phyloP scores from a whole-genome alignment of 441 rosid species.

The Gossypium schwendimanii region DNA sequence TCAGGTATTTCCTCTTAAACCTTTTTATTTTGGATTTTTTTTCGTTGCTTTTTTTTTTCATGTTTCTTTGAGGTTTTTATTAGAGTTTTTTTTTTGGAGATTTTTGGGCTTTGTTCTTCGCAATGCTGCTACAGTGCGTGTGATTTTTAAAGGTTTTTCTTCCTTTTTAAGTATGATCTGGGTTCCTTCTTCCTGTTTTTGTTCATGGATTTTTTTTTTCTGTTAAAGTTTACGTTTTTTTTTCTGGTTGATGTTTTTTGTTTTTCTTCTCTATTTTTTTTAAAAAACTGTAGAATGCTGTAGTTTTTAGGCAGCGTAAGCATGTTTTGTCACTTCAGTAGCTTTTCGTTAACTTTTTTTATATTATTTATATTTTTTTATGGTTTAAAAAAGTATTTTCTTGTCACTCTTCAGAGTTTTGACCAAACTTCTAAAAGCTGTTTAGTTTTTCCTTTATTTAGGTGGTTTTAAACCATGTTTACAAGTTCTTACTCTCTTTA shows the following conservation, averaged over 20 bases:
- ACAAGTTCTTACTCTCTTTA: not conserved
- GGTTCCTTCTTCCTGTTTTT: not conserved
- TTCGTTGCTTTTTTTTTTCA: too few species aligned
- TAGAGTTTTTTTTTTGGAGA: not conserved
- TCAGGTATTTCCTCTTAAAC: slow-evolving; percentile 22
- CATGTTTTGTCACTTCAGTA: not conserved
- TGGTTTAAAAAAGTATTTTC: not conserved
- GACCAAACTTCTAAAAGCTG: not conserved
- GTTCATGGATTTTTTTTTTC: not conserved
- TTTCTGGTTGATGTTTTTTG: not conserved
- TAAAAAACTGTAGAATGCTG: not conserved
- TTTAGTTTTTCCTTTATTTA: not conserved
- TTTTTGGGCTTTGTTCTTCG: not conserved
- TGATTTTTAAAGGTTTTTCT: not conserved
- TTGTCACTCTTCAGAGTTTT: not conserved
- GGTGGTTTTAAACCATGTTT: not conserved
- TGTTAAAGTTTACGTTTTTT: not conserved
- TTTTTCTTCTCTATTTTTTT: not conserved
- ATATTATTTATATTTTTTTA: not conserved
- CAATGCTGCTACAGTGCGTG: not conserved
- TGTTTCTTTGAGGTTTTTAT: not conserved
- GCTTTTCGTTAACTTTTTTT: not conserved
- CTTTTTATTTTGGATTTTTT: not conserved
- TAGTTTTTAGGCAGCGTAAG: not conserved
- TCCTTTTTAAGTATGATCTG: not conserved